phyloP scores from a whole-genome alignment of 306 rosid species.

The Vachellia pachyceras region DNA sequence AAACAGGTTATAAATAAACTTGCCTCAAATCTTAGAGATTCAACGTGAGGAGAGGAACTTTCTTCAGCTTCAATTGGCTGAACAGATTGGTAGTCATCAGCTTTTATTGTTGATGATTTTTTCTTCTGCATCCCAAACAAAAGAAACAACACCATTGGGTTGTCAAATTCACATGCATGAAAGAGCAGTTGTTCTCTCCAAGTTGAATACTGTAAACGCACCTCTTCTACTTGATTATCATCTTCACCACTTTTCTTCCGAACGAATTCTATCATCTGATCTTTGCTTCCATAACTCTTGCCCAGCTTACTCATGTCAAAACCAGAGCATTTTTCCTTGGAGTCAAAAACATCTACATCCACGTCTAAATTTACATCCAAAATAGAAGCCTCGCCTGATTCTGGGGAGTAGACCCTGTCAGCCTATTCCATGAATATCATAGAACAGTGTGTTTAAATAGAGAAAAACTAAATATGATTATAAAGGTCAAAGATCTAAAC shows the following conservation, averaged over 20 bases:
- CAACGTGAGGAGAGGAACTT: constrained; percentile 46
- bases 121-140: constrained; percentile 54
- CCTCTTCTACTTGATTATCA: constrained; percentile 42
- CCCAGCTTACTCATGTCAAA: constrained; percentile 28
- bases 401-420: constrained; percentile 41
- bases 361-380: constrained; percentile 46
- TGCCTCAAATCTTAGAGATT: constrained; percentile 87
- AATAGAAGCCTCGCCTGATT: constrained; percentile 40
- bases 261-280: constrained; percentile 13
- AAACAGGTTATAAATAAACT: constrained; percentile 2
- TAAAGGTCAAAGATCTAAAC: constrained; percentile 16
- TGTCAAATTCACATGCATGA: constrained; percentile 34
- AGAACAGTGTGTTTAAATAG: constrained; percentile 26
- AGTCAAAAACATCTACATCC: constrained; percentile 44
- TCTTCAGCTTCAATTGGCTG: constrained; percentile 48
- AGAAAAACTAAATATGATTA: background rate
- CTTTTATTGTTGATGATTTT: constrained; percentile 36
- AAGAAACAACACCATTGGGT: constrained; percentile 24
- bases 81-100: constrained; percentile 47
- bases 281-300: constrained; percentile 29
- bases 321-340: constrained; percentile 37
- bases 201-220: constrained; percentile 31
- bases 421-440: constrained; percentile 55
- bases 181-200: constrained; percentile 21
- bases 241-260: constrained; percentile 41